A percentile compares a stretch with the other conserved stretches of the same genome.
phyloP scores from a whole-genome alignment of 2,329 filamentous ascomycete genomes.

The Daldinia eschscholtzii region DNA sequence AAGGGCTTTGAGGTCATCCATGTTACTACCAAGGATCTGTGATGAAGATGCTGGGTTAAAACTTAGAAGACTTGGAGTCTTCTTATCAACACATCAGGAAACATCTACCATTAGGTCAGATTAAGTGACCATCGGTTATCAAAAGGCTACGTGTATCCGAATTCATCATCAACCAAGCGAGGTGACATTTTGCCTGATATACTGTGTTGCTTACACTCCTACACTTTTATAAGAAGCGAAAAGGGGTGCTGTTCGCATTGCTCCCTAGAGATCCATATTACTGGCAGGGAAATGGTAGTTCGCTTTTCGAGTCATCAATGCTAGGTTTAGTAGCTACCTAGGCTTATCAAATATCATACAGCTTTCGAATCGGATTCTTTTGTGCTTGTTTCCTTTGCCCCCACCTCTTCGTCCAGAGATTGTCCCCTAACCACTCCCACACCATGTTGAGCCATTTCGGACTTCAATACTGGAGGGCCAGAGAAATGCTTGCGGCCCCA shows the following conservation, averaged over 20 bases:
- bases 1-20: conserved; percentile 30
- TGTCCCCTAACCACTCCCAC: conserved; percentile 45
- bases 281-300: background rate
- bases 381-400: conserved; percentile 28
- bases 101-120: background rate
- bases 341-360: conserved; percentile 10
- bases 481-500: conserved; percentile 74
- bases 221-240: background rate
- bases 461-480: conserved; percentile 62
- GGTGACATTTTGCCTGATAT: background rate
- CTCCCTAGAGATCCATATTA: background rate
- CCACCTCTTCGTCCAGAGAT: conserved; percentile 40
- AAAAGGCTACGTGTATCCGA: background rate
- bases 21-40: conserved; percentile 26
- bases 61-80: background rate
- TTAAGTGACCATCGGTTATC: background rate
- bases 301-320: conserved; percentile 14
- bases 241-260: background rate
- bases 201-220: background rate
- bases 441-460: conserved; percentile 40
- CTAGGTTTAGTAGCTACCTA: background rate
- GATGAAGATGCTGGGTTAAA: background rate
- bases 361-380: conserved; percentile 30
- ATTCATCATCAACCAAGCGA: conserved; percentile 23
- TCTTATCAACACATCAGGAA: background rate